Evolutionary conservation across 2,329 filamentous ascomycete genomes (phyloP).

Genomic region (Aspergillus awamori): DNA sequence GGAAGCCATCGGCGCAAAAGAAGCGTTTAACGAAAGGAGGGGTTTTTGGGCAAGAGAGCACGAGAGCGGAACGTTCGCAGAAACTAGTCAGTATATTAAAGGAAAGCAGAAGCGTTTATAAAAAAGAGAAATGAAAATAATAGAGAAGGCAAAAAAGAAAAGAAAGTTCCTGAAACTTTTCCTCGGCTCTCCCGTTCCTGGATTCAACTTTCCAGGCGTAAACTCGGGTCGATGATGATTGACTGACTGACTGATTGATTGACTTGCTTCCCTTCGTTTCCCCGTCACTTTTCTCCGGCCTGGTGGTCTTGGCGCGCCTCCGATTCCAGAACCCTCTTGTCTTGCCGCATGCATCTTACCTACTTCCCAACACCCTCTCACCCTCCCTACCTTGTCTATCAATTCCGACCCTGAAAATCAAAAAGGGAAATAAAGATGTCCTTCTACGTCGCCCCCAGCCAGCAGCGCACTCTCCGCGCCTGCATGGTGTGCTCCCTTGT

Average conservation of each 20-base stretch:
- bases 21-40: constrained; percentile 3
- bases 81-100: too few relatives aligned
- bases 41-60: constrained; percentile 19
- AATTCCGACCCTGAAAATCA: background rate
- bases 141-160: background rate
- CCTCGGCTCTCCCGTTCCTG: background rate
- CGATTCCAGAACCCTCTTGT: constrained; percentile 31
- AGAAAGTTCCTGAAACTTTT: too few relatives aligned
- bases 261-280: constrained; percentile 6
- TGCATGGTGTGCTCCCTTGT: constrained; percentile 99
- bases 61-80: constrained; percentile 1
- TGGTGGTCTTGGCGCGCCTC: constrained; percentile 32
- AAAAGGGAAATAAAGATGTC: constrained; percentile 36
- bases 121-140: background rate
- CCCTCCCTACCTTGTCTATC: background rate
- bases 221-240: background rate
- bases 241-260: constrained; percentile 21
- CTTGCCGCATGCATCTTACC: background rate
- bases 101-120: background rate
- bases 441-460: constrained; percentile 71
- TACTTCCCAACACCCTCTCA: background rate
- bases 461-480: constrained; percentile 85
- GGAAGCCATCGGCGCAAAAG: constrained; percentile 39
- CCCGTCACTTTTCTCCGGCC: constrained; percentile 18
- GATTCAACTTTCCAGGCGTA: background rate